Evolutionary conservation across 495 filamentous ascomycete species (phyloP).

Genomic region (Pseudotulostoma volvatum): DNA sequence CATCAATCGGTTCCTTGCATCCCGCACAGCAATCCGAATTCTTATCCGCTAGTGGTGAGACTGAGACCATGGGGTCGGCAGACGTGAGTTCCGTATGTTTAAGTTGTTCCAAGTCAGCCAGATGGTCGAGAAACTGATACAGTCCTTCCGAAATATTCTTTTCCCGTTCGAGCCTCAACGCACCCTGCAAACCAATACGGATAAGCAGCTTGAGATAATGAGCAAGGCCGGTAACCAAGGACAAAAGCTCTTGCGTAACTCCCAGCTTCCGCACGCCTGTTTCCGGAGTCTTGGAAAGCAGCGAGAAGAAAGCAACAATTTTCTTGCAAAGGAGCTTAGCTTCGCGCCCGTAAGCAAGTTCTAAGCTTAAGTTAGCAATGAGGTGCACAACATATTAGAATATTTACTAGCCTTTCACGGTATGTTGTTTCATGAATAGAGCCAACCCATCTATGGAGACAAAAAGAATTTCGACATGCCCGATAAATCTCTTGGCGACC

Average conservation of each 20-base stretch:
- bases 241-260: constrained; percentile 91
- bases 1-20: constrained; percentile 81
- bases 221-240: constrained; percentile 87
- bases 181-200: constrained; percentile 86
- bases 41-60: constrained; percentile 54
- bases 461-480: constrained; percentile 89
- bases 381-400: neutral
- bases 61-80: constrained; percentile 56
- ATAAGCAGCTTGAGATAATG: constrained; percentile 98
- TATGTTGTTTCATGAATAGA: constrained; percentile 45
- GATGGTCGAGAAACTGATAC: constrained; percentile 61
- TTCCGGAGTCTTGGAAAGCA: constrained; percentile 87
- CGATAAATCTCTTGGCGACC: constrained; percentile 92
- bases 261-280: constrained; percentile 73
- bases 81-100: constrained; percentile 42
- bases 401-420: constrained; percentile 50
- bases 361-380: constrained; percentile 27
- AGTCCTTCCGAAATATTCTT: constrained; percentile 56
- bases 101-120: constrained; percentile 55
- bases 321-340: constrained; percentile 98
- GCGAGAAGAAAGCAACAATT: constrained; percentile 91
- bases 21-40: constrained; percentile 65
- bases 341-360: constrained; percentile 80
- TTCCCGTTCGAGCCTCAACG: constrained; percentile 81
- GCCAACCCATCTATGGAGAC: constrained; percentile 75